Conservation (phyloP, 495 filamentous ascomycete species). For the Thermothielavioides terrestris region DNA sequence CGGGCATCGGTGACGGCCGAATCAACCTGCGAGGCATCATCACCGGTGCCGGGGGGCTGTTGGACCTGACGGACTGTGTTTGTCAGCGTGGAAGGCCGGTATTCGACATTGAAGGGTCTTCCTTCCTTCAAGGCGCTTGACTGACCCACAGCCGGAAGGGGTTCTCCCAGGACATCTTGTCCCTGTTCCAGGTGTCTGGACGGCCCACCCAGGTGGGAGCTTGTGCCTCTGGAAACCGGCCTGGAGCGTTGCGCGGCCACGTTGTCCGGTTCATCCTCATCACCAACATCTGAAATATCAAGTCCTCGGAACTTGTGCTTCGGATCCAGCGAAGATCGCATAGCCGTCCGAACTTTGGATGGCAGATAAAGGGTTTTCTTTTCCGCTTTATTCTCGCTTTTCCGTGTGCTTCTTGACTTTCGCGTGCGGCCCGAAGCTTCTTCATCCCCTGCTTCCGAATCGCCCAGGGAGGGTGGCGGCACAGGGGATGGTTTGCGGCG, state of each 20-base stretch:
- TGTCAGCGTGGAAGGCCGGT: background rate
- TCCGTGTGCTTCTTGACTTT: slow-evolving; percentile 6
- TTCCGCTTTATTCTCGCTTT: background rate
- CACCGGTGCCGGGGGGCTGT: background rate
- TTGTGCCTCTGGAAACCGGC: background rate
- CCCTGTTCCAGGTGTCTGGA: background rate
- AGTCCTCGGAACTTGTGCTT: slow-evolving; percentile 8
- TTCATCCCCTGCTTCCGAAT: slow-evolving; percentile 32
- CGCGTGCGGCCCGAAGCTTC: slow-evolving; percentile 18
- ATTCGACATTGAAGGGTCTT: background rate
- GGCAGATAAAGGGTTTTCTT: background rate
- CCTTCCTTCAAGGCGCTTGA: background rate
- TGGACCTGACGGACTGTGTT: background rate
- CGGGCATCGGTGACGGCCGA: background rate
- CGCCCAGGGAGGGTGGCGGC: slow-evolving; percentile 12
- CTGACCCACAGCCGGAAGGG: background rate
- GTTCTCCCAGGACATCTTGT: too few species aligned
- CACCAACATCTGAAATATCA: background rate
- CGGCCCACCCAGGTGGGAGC: background rate
- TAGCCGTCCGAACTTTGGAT: slow-evolving; percentile 2
- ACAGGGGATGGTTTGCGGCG: slow-evolving; percentile 18
- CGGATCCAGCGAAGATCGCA: slow-evolving; percentile 3
- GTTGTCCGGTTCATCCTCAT: background rate
- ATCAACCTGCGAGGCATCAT: background rate
- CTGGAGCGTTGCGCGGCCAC: background rate